phyloP scores from a whole-genome alignment of 2,329 filamentous ascomycete species.

The Lomentospora prolificans region DNA sequence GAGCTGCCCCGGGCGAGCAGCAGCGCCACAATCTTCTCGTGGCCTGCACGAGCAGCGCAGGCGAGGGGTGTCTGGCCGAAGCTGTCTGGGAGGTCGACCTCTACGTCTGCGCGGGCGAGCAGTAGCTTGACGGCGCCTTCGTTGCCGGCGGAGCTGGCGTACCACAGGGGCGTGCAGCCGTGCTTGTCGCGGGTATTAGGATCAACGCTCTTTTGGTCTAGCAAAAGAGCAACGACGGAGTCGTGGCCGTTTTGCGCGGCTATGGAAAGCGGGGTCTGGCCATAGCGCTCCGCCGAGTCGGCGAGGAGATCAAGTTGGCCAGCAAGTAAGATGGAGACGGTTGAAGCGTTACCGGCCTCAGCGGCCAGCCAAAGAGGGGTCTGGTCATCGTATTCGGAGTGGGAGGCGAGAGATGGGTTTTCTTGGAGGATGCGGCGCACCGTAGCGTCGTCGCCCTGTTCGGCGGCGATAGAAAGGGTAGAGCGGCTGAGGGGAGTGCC shows the following conservation, averaged over 20 bases:
- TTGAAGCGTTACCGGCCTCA: conserved; percentile 3
- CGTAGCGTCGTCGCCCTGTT: conserved; percentile 6
- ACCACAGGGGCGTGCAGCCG: conserved; percentile 13
- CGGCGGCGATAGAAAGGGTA: conserved; percentile 4
- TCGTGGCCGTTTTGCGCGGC: conserved; percentile 14
- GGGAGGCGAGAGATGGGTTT: neutral
- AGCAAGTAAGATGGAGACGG: conserved; percentile 3
- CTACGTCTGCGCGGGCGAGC: conserved; percentile 8
- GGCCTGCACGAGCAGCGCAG: conserved; percentile 8
- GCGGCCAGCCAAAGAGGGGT: conserved; percentile 9
- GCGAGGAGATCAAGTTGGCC: neutral
- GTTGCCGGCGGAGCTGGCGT: conserved; percentile 12
- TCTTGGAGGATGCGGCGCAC: neutral
- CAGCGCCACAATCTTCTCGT: conserved; percentile 10
- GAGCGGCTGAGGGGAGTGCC: conserved; percentile 6
- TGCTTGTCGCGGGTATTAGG: conserved; percentile 10
- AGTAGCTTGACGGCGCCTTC: conserved; percentile 12
- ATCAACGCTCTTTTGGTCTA: conserved; percentile 10
- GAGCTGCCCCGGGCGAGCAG: conserved; percentile 4
- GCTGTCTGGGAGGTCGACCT: conserved; percentile 8
- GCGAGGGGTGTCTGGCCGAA: conserved; percentile 10
- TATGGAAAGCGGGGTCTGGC: conserved; percentile 13
- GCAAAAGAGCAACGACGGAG: conserved; percentile 12
- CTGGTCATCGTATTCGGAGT: conserved; percentile 6
- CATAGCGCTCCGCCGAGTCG: conserved; percentile 8